Base-by-base conservation (phyloP, 129 eudicot genomes). In the Arctium minus region DNA sequence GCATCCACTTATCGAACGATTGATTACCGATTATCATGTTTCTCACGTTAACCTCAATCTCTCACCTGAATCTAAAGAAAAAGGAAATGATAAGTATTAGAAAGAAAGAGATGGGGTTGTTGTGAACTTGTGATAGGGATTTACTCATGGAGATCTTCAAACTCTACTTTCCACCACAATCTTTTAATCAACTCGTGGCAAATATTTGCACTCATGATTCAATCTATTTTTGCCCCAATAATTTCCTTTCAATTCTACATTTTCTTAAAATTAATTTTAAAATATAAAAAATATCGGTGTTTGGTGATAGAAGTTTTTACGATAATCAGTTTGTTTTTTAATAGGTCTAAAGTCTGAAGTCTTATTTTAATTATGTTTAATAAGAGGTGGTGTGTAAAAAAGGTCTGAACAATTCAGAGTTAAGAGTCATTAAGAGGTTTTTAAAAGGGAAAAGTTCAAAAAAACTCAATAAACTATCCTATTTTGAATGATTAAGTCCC, bases 81-180 rank as follows among this genome's bases (percentile, higher is more conserved):
- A 36, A 22, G 46, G 8, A 18, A 11, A 12, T 73, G 82, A 73
- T 67, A 44, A 62, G 11, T 15, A 74, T n/a, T 10, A 30, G 56
- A 50, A 64, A 64, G 86, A 82, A 74, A 88, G 76, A 65, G 91
- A 88, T 88, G 89, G 78, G 77, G 74, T 74, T 56, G 64, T 68
- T 27, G 50, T 11, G 60, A 73, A 12, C 31, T 80, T 12, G 88
- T 87, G 90, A 89, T 85, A 75, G 90, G 85, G 87, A 89, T 71
- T 85, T 78, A 31, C 71, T 69, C 9, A 3, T 50, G 5, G 37
- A 74, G 86, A 83, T 80, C 82, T 78, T 75, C 62, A 1, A 35
- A 56, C 78, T 46, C 10, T 18, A 18, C 46, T 77, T 65, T 82
- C 84, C 38, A 81, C 90, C 90, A 87, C 90, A 74, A 76, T 22